Conservation (phyloP, 2,329 filamentous ascomycete species). For the Aaosphaeria arxii region DNA sequence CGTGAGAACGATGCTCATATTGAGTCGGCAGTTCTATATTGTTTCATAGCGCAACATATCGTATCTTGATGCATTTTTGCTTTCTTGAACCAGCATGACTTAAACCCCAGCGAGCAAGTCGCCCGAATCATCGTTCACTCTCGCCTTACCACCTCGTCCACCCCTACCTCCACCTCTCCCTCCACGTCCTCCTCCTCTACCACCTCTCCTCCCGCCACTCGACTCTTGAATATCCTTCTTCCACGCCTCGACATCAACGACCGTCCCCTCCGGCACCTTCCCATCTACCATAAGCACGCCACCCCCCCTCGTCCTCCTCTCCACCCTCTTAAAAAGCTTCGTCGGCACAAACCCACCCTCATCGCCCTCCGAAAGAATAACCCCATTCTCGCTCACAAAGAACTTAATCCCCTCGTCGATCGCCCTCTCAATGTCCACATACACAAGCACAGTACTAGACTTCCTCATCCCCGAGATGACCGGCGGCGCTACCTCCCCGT, state of each 20-base stretch:
- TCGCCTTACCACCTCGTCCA: conserved; percentile 21
- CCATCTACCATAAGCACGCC: conserved; percentile 71
- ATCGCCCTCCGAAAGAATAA: conserved; percentile 47
- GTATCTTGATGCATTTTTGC: too few relatives aligned
- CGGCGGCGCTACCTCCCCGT: conserved; percentile 21
- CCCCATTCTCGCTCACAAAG: conserved; percentile 60
- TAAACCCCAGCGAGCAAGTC: conserved; percentile 13
- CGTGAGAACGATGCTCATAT: too few relatives aligned
- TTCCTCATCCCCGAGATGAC: conserved; percentile 79
- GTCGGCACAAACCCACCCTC: conserved; percentile 40
- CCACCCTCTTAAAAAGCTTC: conserved; percentile 68
- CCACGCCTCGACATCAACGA: conserved; percentile 36
- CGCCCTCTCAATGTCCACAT: conserved; percentile 68
- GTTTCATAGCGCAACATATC: too few relatives aligned
- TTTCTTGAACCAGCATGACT: background rate
- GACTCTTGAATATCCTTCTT: conserved; percentile 28
- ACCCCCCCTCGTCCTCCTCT: conserved; percentile 57
- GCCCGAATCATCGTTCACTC: conserved; percentile 17
- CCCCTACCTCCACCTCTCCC: conserved; percentile 10
- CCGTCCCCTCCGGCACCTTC: conserved; percentile 45
- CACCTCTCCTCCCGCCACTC: conserved; percentile 18
- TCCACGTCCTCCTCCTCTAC: conserved; percentile 13
- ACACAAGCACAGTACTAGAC: conserved; percentile 62
- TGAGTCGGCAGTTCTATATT: too few relatives aligned
- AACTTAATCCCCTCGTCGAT: conserved; percentile 63